Evolutionary conservation across 176 grass and related monocot genomes (phyloP).

Genomic region (Hordeum marinum): DNA sequence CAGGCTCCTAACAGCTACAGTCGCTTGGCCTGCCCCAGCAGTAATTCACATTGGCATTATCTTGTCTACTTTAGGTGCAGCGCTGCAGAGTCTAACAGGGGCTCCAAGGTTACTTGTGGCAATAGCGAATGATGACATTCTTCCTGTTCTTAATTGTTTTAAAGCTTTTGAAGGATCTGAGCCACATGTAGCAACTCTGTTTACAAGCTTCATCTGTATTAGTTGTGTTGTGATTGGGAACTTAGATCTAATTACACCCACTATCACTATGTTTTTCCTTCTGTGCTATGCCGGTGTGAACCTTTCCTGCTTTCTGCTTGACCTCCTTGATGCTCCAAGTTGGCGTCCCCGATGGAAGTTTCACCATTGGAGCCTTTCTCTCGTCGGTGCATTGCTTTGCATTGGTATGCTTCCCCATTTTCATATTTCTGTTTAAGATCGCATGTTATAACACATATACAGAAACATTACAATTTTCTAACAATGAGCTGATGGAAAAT

Average conservation of each 20-base stretch:
- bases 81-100: constrained; percentile 84
- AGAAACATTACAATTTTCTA: not conserved
- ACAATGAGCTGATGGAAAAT: not conserved
- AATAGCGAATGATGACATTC: constrained; percentile 95
- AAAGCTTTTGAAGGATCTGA: constrained; percentile 80
- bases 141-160: constrained; percentile 87
- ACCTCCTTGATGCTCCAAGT: constrained; percentile 97
- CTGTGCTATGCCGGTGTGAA: constrained; percentile 96
- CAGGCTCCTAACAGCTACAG: constrained; percentile 85
- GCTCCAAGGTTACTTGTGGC: constrained; percentile 89
- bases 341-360: constrained; percentile 98
- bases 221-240: constrained; percentile 87
- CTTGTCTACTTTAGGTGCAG: constrained; percentile 89
- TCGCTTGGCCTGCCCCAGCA: constrained; percentile 82
- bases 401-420: constrained; percentile 58
- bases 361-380: constrained; percentile 93
- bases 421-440: not conserved
- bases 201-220: constrained; percentile 90
- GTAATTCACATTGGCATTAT: constrained; percentile 89
- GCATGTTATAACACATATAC: not conserved
- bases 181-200: constrained; percentile 81
- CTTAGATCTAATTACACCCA: constrained; percentile 88
- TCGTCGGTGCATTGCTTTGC: constrained; percentile 80
- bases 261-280: constrained; percentile 98
- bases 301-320: constrained; percentile 87